phyloP scores from a whole-genome alignment of 345 rosid species.

The Eucalyptus shirleyi region DNA sequence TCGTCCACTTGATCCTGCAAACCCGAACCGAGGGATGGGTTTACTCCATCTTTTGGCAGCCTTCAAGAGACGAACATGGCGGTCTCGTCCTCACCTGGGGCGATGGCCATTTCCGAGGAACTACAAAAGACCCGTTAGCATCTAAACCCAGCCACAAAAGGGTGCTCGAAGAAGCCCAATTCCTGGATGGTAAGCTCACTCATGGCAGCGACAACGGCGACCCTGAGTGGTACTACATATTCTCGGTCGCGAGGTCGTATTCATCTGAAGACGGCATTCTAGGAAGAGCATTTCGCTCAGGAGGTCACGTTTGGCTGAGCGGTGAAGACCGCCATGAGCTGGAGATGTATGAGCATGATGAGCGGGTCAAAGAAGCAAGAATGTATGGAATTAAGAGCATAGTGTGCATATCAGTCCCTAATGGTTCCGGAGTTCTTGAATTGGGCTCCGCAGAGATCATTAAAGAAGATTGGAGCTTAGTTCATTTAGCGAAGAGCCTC shows the following conservation, averaged over 20 bases:
- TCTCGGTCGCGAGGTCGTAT: not conserved
- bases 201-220: not conserved
- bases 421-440: constrained; percentile 1
- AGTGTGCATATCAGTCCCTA: not conserved
- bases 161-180: not conserved
- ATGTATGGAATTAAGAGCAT: constrained; percentile 3
- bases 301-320: constrained; percentile 5
- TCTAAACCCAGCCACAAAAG: not conserved
- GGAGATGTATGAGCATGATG: not conserved
- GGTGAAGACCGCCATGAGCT: not conserved
- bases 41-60: constrained; percentile 10
- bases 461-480: not conserved
- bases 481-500: not conserved
- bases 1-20: constrained; percentile 5
- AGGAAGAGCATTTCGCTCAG: not conserved
- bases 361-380: constrained; percentile 9
- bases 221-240: not conserved
- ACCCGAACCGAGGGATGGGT: not conserved
- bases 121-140: not conserved
- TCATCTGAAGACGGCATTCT: not conserved
- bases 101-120: not conserved
- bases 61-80: not conserved
- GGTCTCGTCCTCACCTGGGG: not conserved
- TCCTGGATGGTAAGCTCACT: constrained; percentile 1
- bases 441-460: constrained; percentile 4